Evolutionary conservation across 345 rosid genomes (phyloP).

Genomic region (Hibiscus syriacus): DNA sequence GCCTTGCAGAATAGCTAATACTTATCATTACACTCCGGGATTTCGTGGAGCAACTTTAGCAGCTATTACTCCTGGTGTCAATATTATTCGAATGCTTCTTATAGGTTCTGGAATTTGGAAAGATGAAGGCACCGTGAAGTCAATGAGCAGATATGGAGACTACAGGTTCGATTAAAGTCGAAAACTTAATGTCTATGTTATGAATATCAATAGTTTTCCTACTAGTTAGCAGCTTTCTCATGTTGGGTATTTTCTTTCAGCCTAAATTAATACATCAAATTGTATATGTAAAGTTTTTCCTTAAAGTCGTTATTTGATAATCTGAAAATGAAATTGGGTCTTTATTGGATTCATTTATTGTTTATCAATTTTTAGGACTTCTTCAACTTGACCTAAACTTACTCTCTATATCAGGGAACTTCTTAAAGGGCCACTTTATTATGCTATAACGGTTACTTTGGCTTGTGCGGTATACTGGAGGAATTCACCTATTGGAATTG

Average conservation of each 20-base stretch:
- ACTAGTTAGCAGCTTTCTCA: no score
- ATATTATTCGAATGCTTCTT: constrained; percentile 65
- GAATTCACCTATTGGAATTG: constrained; percentile 66
- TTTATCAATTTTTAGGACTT: no score
- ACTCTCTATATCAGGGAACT: constrained; percentile 96
- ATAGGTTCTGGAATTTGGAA: constrained; percentile 71
- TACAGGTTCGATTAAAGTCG: constrained; percentile 41
- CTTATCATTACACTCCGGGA: constrained; percentile 53
- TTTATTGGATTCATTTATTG: no score
- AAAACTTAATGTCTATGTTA: neutral
- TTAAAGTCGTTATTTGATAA: constrained; percentile 8
- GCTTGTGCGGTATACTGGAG: constrained; percentile 71
- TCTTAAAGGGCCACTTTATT: constrained; percentile 83
- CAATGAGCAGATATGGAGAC: constrained; percentile 94
- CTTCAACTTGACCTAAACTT: no score
- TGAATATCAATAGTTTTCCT: no score
- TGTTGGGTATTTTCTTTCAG: no score
- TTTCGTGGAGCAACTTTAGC: constrained; percentile 69
- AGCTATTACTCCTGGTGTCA: constrained; percentile 59
- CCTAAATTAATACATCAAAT: no score
- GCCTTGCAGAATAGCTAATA: constrained; percentile 10
- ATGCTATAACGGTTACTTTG: constrained; percentile 47
- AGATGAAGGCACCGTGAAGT: constrained; percentile 79
- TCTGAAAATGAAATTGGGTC: no score
- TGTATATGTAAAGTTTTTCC: neutral